Conservation (phyloP, 345 rosid genomes). For the Mallotus nudiflorus region DNA sequence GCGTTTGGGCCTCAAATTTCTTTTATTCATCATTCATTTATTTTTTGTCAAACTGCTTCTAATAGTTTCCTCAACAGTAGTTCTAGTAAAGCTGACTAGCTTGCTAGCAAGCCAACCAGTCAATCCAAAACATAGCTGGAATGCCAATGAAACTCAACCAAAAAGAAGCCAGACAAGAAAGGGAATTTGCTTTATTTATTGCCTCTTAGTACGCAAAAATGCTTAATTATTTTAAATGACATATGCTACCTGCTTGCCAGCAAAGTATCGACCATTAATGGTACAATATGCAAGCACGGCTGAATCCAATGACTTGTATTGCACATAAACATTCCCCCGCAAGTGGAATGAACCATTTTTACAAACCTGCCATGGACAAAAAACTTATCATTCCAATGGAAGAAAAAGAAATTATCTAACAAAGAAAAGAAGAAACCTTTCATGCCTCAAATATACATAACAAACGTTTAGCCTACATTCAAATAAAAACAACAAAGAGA, state of each 20-base stretch:
- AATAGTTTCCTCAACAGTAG: too few relatives aligned
- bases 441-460: slow-evolving; percentile 17
- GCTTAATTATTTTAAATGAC: not conserved
- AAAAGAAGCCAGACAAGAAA: not conserved
- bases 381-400: slow-evolving; percentile 12
- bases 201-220: not conserved
- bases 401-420: not conserved
- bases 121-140: not conserved
- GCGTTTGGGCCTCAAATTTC: not conserved
- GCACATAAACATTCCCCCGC: slow-evolving; percentile 91
- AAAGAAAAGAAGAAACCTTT: not conserved
- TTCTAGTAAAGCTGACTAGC: not conserved
- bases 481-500: not conserved
- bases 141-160: not conserved
- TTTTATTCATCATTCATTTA: not conserved
- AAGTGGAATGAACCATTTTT: slow-evolving; percentile 87
- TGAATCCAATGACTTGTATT: slow-evolving; percentile 78
- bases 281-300: slow-evolving; percentile 66
- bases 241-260: slow-evolving; percentile 83
- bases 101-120: not conserved
- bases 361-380: slow-evolving; percentile 60
- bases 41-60: too few relatives aligned
- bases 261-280: slow-evolving; percentile 84
- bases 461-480: not conserved
- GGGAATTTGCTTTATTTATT: too few relatives aligned